A percentile compares a stretch with the other conserved stretches of the same genome.
phyloP scores from a whole-genome alignment of 176 grass and related monocot species.

The Hyparrhenia diplandra region DNA sequence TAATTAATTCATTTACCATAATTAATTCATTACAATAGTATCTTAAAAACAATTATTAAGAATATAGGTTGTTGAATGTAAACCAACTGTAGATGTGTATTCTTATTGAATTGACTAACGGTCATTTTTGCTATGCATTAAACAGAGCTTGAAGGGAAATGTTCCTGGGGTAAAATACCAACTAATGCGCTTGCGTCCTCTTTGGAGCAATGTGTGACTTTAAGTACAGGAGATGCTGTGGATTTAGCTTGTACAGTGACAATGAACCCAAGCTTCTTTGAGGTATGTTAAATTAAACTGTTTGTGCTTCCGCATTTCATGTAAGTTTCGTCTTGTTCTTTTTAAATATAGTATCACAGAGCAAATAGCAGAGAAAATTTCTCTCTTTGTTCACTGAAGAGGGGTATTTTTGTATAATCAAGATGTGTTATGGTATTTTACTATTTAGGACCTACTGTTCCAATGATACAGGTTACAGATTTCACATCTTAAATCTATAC shows the following conservation, averaged over 20 bases:
- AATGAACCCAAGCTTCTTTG: slow-evolving; percentile 72
- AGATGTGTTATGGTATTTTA: neutral
- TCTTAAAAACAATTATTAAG: neutral
- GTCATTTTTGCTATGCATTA: slow-evolving; percentile 24
- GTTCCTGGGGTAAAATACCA: slow-evolving; percentile 82
- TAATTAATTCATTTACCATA: no score
- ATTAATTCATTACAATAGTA: neutral
- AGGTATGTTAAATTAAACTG: slow-evolving; percentile 52
- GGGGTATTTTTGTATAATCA: neutral
- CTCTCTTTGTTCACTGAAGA: neutral
- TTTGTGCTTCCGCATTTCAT: neutral
- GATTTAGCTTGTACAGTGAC: slow-evolving; percentile 67
- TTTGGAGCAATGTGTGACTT: slow-evolving; percentile 68
- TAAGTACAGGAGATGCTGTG: slow-evolving; percentile 66
- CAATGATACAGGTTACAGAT: neutral
- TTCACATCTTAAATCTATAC: neutral
- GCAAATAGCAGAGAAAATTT: neutral
- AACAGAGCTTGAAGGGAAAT: slow-evolving; percentile 85
- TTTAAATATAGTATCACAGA: no score
- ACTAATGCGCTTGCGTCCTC: slow-evolving; percentile 72
- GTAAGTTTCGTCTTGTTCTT: neutral
- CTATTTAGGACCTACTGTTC: slow-evolving; percentile 3
- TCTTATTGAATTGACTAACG: slow-evolving; percentile 24
- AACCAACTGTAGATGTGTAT: neutral
- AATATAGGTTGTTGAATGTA: neutral